phyloP scores from a whole-genome alignment of 2,329 filamentous ascomycete species.

The Colletotrichum spaethianum region DNA sequence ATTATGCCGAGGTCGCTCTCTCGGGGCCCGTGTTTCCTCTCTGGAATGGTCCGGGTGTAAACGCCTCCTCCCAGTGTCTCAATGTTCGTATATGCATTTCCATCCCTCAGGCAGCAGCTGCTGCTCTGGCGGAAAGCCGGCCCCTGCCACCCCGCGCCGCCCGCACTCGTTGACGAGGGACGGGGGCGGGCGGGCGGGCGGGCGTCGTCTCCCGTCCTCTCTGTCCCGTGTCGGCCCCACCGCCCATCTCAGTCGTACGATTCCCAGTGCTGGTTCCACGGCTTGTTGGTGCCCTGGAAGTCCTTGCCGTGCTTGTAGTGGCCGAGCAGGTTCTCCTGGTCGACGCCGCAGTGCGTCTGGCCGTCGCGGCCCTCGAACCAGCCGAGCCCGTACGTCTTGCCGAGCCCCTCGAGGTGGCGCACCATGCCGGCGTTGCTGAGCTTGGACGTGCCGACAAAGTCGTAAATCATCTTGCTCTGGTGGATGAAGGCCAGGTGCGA shows the following conservation, averaged over 20 bases:
- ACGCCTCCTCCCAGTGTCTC: neutral
- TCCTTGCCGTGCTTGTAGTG: conserved; percentile 76
- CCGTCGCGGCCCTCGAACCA: conserved; percentile 84
- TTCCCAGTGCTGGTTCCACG: conserved; percentile 64
- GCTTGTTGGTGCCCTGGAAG: conserved; percentile 63
- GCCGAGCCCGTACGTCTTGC: conserved; percentile 80
- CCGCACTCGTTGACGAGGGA: neutral
- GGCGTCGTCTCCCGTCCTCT: neutral
- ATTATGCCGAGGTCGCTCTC: neutral
- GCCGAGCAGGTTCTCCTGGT: conserved; percentile 79
- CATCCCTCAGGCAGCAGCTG: conserved; percentile 6
- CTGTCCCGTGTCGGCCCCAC: neutral
- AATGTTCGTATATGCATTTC: neutral
- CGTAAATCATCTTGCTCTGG: conserved; percentile 84
- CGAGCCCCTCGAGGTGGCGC: conserved; percentile 68
- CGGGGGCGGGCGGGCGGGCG: neutral
- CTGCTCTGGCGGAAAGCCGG: neutral
- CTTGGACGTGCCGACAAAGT: conserved; percentile 80
- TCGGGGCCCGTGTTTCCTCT: neutral
- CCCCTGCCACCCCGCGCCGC: neutral
- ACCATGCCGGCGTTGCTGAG: conserved; percentile 74
- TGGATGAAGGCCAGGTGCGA: conserved; percentile 84
- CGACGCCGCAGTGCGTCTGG: conserved; percentile 81
- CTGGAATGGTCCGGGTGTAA: neutral
- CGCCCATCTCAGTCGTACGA: conserved; percentile 33